Conservation (phyloP, 2,329 filamentous ascomycete genomes). For the Colletotrichum tamarilloi region DNA sequence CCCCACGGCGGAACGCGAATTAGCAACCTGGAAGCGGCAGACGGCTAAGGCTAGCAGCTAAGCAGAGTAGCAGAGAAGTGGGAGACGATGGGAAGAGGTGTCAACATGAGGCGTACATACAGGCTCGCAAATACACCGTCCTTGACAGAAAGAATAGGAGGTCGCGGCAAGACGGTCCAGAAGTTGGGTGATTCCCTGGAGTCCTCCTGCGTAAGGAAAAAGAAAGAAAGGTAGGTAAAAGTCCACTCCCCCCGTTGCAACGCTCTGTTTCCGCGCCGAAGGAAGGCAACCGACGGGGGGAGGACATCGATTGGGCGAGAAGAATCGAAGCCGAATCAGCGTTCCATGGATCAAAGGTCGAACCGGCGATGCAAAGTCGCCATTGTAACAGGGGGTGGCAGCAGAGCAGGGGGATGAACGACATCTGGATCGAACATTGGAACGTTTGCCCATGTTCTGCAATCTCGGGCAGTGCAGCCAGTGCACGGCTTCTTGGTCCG, state of each 20-base stretch:
- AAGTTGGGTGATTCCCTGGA: constrained; percentile 7
- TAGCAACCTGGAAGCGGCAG: neutral
- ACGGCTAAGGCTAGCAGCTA: neutral
- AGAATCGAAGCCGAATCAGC: neutral
- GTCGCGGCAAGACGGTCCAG: neutral
- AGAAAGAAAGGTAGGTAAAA: neutral
- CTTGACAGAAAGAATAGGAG: neutral
- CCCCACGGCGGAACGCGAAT: neutral
- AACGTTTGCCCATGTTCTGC: neutral
- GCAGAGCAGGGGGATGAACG: neutral
- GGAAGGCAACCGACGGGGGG: neutral
- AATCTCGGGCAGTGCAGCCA: neutral
- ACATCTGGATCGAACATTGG: neutral
- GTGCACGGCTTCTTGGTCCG: neutral
- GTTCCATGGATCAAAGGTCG: neutral
- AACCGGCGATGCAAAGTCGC: constrained; percentile 1
- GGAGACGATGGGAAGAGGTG: neutral
- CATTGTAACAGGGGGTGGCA: neutral
- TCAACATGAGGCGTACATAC: constrained; percentile 7
- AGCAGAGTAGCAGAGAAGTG: neutral
- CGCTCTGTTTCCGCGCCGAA: constrained; percentile 22
- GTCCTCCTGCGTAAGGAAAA: neutral
- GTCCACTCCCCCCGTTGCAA: neutral
- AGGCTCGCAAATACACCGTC: neutral
- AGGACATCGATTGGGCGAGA: constrained; percentile 7